Conservation (phyloP, 2,329 filamentous ascomycete species). For the Boeremia exigua region DNA sequence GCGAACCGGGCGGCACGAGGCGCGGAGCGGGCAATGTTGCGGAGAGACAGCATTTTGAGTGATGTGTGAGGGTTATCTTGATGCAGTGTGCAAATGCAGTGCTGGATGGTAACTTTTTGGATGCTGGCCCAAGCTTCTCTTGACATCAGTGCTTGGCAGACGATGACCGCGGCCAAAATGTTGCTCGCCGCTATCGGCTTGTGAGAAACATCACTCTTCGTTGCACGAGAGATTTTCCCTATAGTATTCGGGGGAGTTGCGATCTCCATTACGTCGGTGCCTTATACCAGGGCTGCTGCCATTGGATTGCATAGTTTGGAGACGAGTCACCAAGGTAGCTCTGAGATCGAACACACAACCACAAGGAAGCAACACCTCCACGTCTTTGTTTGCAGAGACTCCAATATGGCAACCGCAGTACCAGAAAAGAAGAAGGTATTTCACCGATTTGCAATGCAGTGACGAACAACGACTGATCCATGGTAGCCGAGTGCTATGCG, state of each 20-base stretch:
- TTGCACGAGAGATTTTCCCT: not conserved
- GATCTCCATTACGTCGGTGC: not conserved
- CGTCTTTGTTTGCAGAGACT: not conserved
- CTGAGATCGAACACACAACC: conserved; percentile 10
- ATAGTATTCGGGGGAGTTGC: not conserved
- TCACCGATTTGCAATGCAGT: not conserved
- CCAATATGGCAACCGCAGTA: conserved; percentile 35
- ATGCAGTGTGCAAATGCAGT: conserved; percentile 6
- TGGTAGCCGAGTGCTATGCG: conserved; percentile 77
- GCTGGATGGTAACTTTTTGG: conserved; percentile 31
- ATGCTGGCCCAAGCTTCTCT: conserved; percentile 20
- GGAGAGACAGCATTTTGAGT: conserved; percentile 53
- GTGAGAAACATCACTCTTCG: not conserved
- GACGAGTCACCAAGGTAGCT: conserved; percentile 13
- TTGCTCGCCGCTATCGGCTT: conserved; percentile 21
- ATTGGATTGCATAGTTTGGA: not conserved
- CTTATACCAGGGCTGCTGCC: not conserved
- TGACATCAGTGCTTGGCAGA: conserved; percentile 25
- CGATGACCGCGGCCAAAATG: conserved; percentile 18
- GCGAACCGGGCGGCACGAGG: conserved; percentile 53
- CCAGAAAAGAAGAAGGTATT: conserved; percentile 46
- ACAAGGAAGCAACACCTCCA: not conserved
- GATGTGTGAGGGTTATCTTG: conserved; percentile 10
- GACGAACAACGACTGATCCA: not conserved
- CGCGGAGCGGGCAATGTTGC: conserved; percentile 53